Base-by-base conservation (phyloP, 768 basidiomycete genomes). In the Pisolithus orientalis region DNA sequence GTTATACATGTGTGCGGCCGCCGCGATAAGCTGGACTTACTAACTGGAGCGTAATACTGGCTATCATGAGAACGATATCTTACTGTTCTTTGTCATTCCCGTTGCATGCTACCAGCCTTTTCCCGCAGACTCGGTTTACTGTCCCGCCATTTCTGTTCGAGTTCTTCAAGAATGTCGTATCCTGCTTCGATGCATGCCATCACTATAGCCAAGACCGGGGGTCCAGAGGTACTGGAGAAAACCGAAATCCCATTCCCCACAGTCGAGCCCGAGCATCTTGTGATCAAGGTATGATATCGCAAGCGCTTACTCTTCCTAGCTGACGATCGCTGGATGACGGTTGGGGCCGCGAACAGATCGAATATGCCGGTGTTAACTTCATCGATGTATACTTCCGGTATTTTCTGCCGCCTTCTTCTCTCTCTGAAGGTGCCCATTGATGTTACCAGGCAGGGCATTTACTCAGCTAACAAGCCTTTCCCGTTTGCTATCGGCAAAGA, bases 281-380 rank as follows among this genome's bases (percentile, higher is more conserved):
- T 72, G 72, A 72, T 69, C 10, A 69, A 70, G 64, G 69, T 70
- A 49, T 29, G 11, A 4, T 49, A 1, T 43, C 39, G n/a, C 34
- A 25, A 5, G 21, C 46, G 0, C 10, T n/a, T 29, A 27, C 6
- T 28, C 13, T 11, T 27, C 17, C 13, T 16, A 11, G 6, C 8
- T 39, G 29, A 25, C n/a, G 24, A 28, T 24, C 16, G 8, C 3
- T 14, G 9, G 11, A 17, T 25, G n/a, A 32, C 34, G 5, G 31
- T 21, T 29, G 37, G 13, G 13, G 56, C 55, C 21, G 14, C 7
- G 48, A 34, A 45, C 61, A 86, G 87, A 74, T 84, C 24, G 81
- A 90, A 58, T 92, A 84, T 59, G 71, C 77, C 8, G 90, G 90
- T 6, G 78, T 95, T 60, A 96, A 96, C 72, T 96, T 88, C 65